These are phyloP conservation scores for Alternaria infectoria DNA, from an alignment of 2,329 filamentous ascomycete genomes.

Conservation along the genomic window DNA sequence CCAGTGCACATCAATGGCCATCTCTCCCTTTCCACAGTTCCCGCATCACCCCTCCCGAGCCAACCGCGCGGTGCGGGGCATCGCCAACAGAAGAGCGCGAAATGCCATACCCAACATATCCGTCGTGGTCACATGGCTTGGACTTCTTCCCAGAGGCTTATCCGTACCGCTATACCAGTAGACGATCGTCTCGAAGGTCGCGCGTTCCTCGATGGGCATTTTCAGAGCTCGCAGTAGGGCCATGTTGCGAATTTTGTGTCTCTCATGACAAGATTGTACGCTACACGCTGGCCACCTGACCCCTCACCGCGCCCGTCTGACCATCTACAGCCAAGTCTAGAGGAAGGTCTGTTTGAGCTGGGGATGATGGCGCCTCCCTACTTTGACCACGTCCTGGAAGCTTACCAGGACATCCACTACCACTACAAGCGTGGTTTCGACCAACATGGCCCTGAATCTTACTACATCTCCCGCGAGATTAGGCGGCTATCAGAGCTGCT, in stretches of 20 bases:
- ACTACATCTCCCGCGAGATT: conserved; percentile 16
- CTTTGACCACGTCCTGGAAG: not conserved
- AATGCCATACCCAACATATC: conserved; percentile 4
- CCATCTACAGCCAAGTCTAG: conserved; percentile 8
- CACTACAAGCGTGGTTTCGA: conserved; percentile 18
- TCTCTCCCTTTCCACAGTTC: not conserved
- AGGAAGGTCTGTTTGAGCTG: conserved; percentile 3
- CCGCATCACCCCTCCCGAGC: not conserved
- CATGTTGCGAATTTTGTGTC: conserved; percentile 18
- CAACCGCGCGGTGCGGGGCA: not conserved
- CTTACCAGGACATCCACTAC: conserved; percentile 12
- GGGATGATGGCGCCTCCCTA: not conserved
- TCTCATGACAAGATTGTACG: conserved; percentile 10
- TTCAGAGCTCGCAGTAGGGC: not conserved
- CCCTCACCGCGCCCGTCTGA: not conserved
- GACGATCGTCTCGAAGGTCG: not conserved
- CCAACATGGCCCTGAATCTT: conserved; percentile 6
- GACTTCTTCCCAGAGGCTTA: conserved; percentile 2
- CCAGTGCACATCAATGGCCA: not conserved
- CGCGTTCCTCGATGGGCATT: conserved; percentile 11
- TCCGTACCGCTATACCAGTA: not conserved
- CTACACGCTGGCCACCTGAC: not conserved
- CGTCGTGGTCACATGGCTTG: conserved; percentile 1
- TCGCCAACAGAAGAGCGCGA: not conserved
- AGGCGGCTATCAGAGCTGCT: conserved; percentile 12